Evolutionary conservation across 2,329 filamentous ascomycete genomes (phyloP).

Genomic region (Cryphonectria naterciae): DNA sequence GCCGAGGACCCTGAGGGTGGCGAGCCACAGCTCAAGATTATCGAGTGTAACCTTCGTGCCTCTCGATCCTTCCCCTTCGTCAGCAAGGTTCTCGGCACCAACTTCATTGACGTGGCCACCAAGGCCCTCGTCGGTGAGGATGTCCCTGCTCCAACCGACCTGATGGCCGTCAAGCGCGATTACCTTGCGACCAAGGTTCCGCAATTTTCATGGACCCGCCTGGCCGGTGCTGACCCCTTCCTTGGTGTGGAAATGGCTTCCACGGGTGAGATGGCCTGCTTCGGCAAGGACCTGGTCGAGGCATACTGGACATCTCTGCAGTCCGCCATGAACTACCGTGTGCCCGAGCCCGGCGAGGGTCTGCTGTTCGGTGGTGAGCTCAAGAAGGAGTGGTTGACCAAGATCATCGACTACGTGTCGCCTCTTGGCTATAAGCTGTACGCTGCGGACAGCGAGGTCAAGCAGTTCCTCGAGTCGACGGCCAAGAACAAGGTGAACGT

Average conservation of each 20-base stretch:
- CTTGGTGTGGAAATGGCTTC: slow-evolving; percentile 97
- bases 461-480: slow-evolving; percentile 76
- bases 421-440: slow-evolving; percentile 95
- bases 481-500: slow-evolving; percentile 71
- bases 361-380: slow-evolving; percentile 90
- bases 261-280: slow-evolving; percentile 98
- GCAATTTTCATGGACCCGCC: slow-evolving; percentile 98
- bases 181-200: slow-evolving; percentile 97
- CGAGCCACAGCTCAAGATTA: slow-evolving; percentile 84
- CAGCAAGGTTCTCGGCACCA: slow-evolving; percentile 92
- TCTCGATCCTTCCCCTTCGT: slow-evolving; percentile 98
- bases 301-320: slow-evolving; percentile 98
- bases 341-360: slow-evolving; percentile 92
- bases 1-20: slow-evolving; percentile 76
- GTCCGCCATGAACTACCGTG: slow-evolving; percentile 98
- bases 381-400: slow-evolving; percentile 70
- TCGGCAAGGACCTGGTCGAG: slow-evolving; percentile 92
- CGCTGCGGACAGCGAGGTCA: slow-evolving; percentile 80
- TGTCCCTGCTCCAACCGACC: slow-evolving; percentile 82
- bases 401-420: slow-evolving; percentile 83
- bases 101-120: slow-evolving; percentile 96
- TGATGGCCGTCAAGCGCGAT: slow-evolving; percentile 87
- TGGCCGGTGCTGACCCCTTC: slow-evolving; percentile 96
- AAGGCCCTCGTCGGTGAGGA: slow-evolving; percentile 86
- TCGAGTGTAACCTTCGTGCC: slow-evolving; percentile 96